Evolutionary conservation across 2,329 filamentous ascomycete species (phyloP).

Genomic region (Rugonectria rugulosa): DNA sequence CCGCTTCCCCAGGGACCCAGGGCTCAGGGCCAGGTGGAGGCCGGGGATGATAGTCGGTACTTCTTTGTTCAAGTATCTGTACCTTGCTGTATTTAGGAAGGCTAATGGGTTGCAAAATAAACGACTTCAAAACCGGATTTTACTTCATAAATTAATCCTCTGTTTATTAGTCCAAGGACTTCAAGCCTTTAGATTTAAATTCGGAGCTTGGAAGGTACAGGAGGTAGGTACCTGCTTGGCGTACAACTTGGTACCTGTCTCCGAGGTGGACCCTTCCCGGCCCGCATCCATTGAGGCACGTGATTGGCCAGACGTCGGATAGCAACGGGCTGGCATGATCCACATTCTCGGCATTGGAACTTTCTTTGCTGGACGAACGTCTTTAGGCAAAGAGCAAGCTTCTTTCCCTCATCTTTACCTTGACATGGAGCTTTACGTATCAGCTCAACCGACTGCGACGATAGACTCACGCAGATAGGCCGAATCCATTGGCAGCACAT

Average conservation of each 20-base stretch:
- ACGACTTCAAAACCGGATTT: too few species aligned
- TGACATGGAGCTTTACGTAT: too few species aligned
- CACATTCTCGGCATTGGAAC: conserved; percentile 16
- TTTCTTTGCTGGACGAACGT: conserved; percentile 9
- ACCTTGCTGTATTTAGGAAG: too few species aligned
- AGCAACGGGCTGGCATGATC: conserved; percentile 4
- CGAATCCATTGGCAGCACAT: neutral
- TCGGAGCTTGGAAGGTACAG: neutral
- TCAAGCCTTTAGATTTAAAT: too few species aligned
- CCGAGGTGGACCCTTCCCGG: conserved; percentile 29
- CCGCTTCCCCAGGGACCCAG: neutral
- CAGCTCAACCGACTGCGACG: too few species aligned
- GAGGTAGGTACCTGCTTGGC: neutral
- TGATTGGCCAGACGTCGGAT: conserved; percentile 23
- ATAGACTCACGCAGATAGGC: neutral
- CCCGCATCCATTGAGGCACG: neutral
- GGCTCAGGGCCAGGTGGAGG: too few species aligned
- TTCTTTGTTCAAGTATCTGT: too few species aligned
- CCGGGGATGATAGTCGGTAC: too few species aligned
- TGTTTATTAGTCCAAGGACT: too few species aligned
- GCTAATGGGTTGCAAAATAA: too few species aligned
- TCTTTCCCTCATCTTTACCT: neutral
- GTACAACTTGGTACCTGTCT: neutral
- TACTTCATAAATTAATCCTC: too few species aligned
- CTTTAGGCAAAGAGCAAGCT: conserved; percentile 19